Percentiles rank a stretch among this genome's conserved stretches.
phyloP scores from a whole-genome alignment of 192 early-diverging fungal genomes.

The Pilaira anomala region DNA sequence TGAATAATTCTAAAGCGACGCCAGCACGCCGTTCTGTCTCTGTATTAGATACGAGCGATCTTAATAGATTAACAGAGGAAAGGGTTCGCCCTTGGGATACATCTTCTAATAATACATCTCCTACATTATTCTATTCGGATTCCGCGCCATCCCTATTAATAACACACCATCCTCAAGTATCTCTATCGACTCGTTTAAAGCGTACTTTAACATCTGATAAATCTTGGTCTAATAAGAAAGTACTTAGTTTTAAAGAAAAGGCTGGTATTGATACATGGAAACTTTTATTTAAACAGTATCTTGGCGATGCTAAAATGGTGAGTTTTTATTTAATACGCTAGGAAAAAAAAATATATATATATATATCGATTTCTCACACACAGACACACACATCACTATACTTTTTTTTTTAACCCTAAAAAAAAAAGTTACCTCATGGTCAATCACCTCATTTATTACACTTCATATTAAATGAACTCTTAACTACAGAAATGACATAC shows the following conservation, averaged over 20 bases:
- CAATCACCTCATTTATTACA: slow-evolving; percentile 25
- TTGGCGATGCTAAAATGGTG: slow-evolving; percentile 5
- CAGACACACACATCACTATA: no score
- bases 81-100: neutral
- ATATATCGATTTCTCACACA: neutral
- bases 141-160: neutral
- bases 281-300: neutral
- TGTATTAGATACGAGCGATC: neutral
- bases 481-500: slow-evolving; percentile 49
- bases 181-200: slow-evolving; percentile 10
- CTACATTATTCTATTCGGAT: neutral
- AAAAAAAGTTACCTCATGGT: neutral
- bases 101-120: neutral
- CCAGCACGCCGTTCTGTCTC: neutral
- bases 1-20: neutral
- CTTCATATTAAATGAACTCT: slow-evolving; percentile 48
- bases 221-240: neutral
- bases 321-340: neutral
- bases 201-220: neutral
- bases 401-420: neutral
- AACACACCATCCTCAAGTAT: neutral
- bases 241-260: slow-evolving; percentile 18
- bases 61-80: neutral
- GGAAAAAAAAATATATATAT: neutral
- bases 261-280: slow-evolving; percentile 16